Evolutionary conservation across 2,329 filamentous ascomycete genomes (phyloP).

Genomic region (Paraphoma chrysanthemicola): DNA sequence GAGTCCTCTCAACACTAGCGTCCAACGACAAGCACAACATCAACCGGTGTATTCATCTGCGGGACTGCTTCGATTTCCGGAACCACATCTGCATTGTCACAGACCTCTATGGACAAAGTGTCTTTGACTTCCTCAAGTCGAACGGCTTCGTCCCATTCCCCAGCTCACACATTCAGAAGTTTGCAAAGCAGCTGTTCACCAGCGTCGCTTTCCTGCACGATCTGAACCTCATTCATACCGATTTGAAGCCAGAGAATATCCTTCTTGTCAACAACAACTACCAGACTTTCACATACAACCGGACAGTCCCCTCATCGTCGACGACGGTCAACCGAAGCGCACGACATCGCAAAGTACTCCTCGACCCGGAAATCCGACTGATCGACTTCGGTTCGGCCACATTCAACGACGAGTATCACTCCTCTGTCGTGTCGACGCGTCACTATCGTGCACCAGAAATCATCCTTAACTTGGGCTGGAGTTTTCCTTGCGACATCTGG

Average conservation of each 20-base stretch:
- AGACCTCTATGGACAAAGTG: constrained; percentile 85
- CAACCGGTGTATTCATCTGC: constrained; percentile 94
- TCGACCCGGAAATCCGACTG: constrained; percentile 70
- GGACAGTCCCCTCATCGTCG: constrained; percentile 70
- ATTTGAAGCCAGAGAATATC: constrained; percentile 73
- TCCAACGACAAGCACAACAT: constrained; percentile 91
- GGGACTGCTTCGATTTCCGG: constrained; percentile 96
- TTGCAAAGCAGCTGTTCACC: constrained; percentile 95
- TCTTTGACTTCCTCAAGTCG: constrained; percentile 97
- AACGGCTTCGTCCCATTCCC: constrained; percentile 97
- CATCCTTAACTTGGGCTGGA: constrained; percentile 72
- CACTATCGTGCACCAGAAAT: constrained; percentile 73
- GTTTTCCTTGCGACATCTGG: constrained; percentile 73
- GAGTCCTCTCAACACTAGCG: constrained; percentile 88
- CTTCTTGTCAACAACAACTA: constrained; percentile 69
- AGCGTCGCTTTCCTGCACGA: constrained; percentile 98
- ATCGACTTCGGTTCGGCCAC: constrained; percentile 74
- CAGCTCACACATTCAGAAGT: constrained; percentile 97
- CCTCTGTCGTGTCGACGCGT: constrained; percentile 70
- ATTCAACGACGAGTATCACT: constrained; percentile 73
- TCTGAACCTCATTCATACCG: constrained; percentile 94
- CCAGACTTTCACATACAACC: constrained; percentile 73
- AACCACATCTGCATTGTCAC: constrained; percentile 93
- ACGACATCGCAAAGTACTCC: constrained; percentile 67
- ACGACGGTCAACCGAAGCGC: constrained; percentile 64